Evolutionary conservation across 2,329 filamentous ascomycete species (phyloP), one percentile per base, ranked within the genome.

Genomic region (Davidsoniella virescens): DNA sequence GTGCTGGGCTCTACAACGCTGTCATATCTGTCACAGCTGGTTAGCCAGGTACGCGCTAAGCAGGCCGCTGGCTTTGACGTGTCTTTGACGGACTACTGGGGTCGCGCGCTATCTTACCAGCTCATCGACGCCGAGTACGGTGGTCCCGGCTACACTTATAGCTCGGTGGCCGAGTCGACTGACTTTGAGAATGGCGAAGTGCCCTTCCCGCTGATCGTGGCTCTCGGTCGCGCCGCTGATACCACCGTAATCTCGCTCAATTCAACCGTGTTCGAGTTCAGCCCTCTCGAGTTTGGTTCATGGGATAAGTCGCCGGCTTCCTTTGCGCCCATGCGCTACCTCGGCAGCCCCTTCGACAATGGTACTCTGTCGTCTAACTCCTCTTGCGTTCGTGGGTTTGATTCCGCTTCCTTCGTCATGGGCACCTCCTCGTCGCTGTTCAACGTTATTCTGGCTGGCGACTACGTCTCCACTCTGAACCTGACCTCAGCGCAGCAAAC

Each of bases 21-120:
- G 33, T 47, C 47, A 36, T 70, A 70, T 57, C 69, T 67, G 56
- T 57, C 55, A 18, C 55, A 59, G 40, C 59, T 70, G 40, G 58
- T 65, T 44, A 58, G 59, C 29, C 58, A 63, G 23, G 63, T 68
- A 8, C 53, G 56, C 1, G 56, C 55, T 52, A 70, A 70, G 60
- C 58, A 61, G n/a, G 59, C 64, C 20, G 64, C 64, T 7, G 67
- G 66, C 17, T 70, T 63, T 55, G 60, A 69, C 36, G 76, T 75
- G 3, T 83, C 84, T 7, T 71, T 94, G 52, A 94, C 88, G 0
- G 88, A 95, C 66, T 87, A 87, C 63, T 94, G 87, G 82, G 85
- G 84, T 25, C 82, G 87, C 52, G 84, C 84, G 44, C 71, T 94
- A n/a, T 81, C 81, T 1, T 93, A 83, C 64, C 87, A 94, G 65